These are phyloP conservation scores for Apiotrichum domesticum DNA, from an alignment of 1,284 basidiomycete genomes.

Conservation along the genomic window DNA sequence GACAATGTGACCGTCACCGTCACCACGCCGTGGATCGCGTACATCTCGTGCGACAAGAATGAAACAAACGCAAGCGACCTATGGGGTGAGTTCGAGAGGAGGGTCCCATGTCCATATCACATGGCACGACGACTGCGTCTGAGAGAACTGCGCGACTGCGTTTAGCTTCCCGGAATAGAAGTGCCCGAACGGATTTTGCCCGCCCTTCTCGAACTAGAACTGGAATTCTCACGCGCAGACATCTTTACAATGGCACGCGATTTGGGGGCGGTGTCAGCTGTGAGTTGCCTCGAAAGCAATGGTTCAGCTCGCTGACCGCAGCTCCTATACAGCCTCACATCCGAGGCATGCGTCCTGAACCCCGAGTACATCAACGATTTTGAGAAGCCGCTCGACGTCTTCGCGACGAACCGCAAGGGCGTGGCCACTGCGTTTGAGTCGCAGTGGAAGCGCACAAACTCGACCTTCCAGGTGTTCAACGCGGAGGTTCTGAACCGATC, in stretches of 20 bases:
- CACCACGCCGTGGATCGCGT: constrained; percentile 77
- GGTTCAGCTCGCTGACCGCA: constrained; percentile 31
- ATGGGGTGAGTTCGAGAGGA: constrained; percentile 27
- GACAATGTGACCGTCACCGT: constrained; percentile 50
- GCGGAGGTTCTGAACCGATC: constrained; percentile 35
- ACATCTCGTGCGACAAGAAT: constrained; percentile 73
- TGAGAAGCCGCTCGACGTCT: constrained; percentile 72
- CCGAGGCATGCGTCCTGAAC: constrained; percentile 68
- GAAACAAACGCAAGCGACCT: constrained; percentile 54
- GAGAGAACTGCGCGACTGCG: no score
- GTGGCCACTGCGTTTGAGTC: constrained; percentile 56
- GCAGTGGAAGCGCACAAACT: constrained; percentile 54
- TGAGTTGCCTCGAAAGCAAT: constrained; percentile 41
- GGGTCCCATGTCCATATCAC: no score
- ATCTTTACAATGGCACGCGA: constrained; percentile 72
- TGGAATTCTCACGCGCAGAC: constrained; percentile 47
- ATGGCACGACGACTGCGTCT: no score
- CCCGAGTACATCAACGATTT: constrained; percentile 60
- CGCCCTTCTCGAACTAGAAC: no score
- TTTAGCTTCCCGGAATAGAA: no score
- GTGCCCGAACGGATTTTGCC: no score
- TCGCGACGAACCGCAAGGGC: constrained; percentile 46
- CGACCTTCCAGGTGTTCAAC: constrained; percentile 55
- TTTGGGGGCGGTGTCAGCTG: constrained; percentile 69
- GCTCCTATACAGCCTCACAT: constrained; percentile 69